Base-by-base conservation (phyloP, 2,329 filamentous ascomycete genomes). In the Colletotrichum australisinense region DNA sequence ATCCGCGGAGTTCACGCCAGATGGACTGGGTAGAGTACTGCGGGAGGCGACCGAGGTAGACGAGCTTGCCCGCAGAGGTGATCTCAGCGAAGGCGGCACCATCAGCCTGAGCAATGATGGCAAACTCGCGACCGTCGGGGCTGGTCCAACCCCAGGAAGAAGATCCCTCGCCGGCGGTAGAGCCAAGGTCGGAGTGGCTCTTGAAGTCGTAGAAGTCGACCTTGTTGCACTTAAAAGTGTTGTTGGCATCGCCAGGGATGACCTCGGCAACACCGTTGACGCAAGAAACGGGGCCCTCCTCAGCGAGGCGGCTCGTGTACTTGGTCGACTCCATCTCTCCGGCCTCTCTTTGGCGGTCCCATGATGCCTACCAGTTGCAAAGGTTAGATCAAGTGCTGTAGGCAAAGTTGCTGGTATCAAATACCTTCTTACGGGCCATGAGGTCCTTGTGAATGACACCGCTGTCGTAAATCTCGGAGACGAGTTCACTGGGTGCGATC, bases 181-280 rank as follows among this genome's bases (percentile, higher is more conserved):
- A 87, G 8, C 88, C 88, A 5, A 90, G 83, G 59, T 86, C 83
- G 7, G 85, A 83, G 76, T 90, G 88, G 59, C 83, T 85, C 70
- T 87, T 81, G 79, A 90, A 90, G 78, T 89, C 86, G 76, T 88
- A 86, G 19, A 89, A 82, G 74, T 76, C 72, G 28, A 76, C 67
- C 30, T 62, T 69, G 46, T 76, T 73, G 69, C 75, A 76, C 56
- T 64, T 72, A 66, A 76, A 76, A 24, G 74, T 76, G 64, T 75
- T 74, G 26, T 67, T 72, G 14, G 73, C 63, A 30, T 76, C 74
- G 32, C 72, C 75, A 19, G 73, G 69, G 22, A 76, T 60, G 26
- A 72, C 73, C 16, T 56, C 72, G 12, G 75, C 74, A 22, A 71
- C 68, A 42, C 75, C 75, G 52, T 76, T 58, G 11, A 68, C 52